A percentile compares a stretch with the other conserved stretches of the same genome.
These are phyloP conservation scores for Suhomyces anneliseae DNA, from an alignment of 1,139 yeast genomes.

Conservation along the genomic window DNA sequence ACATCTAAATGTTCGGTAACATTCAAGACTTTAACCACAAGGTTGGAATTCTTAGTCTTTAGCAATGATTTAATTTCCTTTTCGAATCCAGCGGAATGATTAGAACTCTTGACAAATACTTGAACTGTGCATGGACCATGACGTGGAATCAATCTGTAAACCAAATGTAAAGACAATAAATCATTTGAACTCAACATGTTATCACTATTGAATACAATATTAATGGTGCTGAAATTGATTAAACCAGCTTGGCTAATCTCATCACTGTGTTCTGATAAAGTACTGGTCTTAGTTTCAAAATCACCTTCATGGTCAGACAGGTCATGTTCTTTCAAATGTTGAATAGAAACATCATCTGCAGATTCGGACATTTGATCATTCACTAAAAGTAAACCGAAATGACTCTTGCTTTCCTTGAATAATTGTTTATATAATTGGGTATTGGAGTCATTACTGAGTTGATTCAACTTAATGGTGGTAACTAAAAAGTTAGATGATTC, in stretches of 20 bases:
- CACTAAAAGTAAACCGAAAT: constrained; percentile 34
- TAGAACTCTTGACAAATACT: constrained; percentile 22
- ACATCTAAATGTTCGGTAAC: constrained; percentile 19
- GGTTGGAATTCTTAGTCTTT: constrained; percentile 10
- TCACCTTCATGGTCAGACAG: constrained; percentile 8
- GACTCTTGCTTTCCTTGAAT: constrained; percentile 26
- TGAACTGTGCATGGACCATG: constrained; percentile 17
- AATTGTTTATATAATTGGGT: constrained; percentile 26
- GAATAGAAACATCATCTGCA: constrained; percentile 2
- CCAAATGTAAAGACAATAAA: constrained; percentile 30
- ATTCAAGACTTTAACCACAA: constrained; percentile 16
- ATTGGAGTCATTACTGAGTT: constrained; percentile 21
- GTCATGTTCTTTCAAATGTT: constrained; percentile 7
- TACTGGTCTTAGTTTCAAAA: constrained; percentile 7
- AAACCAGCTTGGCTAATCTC: constrained; percentile 16
- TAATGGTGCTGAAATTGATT: constrained; percentile 21
- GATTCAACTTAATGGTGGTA: constrained; percentile 24
- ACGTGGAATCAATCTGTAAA: constrained; percentile 20
- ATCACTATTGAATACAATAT: constrained; percentile 31
- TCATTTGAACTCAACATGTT: constrained; percentile 37
- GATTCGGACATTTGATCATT: constrained; percentile 12
- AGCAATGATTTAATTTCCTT: constrained; percentile 22
- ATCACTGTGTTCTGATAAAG: constrained; percentile 10
- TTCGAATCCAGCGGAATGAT: constrained; percentile 21
- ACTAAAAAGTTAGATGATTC: constrained; percentile 27